Evolutionary conservation across 352 stramenopile species (phyloP).

Genomic region (Blastocystis sp.): DNA sequence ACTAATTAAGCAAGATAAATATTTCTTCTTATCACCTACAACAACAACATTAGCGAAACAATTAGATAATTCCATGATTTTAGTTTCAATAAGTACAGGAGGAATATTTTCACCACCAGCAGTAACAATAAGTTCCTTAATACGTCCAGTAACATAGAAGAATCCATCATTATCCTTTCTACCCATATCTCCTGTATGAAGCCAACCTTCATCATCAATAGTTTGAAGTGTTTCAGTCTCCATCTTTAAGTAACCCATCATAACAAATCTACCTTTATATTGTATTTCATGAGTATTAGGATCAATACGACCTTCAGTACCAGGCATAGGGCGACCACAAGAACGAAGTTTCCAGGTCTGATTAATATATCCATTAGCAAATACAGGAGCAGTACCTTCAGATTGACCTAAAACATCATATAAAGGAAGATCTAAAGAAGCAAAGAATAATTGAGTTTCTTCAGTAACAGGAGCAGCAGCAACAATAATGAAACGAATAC

Average conservation of each 20-base stretch:
- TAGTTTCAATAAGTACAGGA: constrained; percentile 68
- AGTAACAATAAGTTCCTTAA: constrained; percentile 81
- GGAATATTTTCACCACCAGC: constrained; percentile 77
- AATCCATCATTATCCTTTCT: constrained; percentile 62
- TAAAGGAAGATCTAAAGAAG: constrained; percentile 71
- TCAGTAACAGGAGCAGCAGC: constrained; percentile 66
- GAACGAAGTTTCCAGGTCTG: constrained; percentile 43
- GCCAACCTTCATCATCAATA: constrained; percentile 70
- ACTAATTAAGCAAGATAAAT: constrained; percentile 62
- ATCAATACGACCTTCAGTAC: constrained; percentile 12
- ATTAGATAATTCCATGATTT: constrained; percentile 63
- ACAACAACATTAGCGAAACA: constrained; percentile 70
- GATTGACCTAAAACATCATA: constrained; percentile 76
- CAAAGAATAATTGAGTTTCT: constrained; percentile 79
- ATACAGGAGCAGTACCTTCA: constrained; percentile 61
- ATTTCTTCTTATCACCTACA: constrained; percentile 72
- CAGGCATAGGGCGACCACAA: constrained; percentile 5
- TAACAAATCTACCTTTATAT: constrained; percentile 21
- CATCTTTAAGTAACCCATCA: constrained; percentile 43
- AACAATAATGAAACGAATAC: constrained; percentile 26
- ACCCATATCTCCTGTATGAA: constrained; percentile 75
- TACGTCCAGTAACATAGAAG: constrained; percentile 73
- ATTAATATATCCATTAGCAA: constrained; percentile 42
- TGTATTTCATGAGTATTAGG: constrained; percentile 20
- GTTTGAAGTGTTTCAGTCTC: constrained; percentile 54